phyloP scores from a whole-genome alignment of 306 rosid genomes.

The Vigna nakashimae region DNA sequence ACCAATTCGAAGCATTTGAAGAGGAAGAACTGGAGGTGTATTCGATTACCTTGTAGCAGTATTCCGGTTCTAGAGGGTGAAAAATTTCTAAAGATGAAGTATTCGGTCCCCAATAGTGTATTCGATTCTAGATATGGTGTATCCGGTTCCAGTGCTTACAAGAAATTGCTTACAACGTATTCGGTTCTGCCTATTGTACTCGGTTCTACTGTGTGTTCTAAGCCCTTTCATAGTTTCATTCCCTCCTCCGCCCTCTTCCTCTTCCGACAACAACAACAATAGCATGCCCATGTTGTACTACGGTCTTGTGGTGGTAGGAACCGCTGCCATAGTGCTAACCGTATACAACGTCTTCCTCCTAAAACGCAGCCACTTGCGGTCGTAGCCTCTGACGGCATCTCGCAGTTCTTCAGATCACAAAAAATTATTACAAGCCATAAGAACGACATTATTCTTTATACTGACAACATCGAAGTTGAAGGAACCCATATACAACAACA shows the following conservation, averaged over 20 bases:
- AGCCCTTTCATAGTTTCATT: conserved; percentile 39
- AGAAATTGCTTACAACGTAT: too few species aligned
- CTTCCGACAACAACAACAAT: conserved; percentile 40
- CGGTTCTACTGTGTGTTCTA: neutral
- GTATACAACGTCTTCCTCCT: conserved; percentile 77
- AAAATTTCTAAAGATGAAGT: too few species aligned
- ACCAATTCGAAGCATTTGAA: too few species aligned
- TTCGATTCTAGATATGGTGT: too few species aligned
- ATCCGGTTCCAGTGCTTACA: too few species aligned
- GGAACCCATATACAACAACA: conserved; percentile 90
- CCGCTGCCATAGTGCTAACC: conserved; percentile 60
- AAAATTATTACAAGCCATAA: conserved; percentile 29
- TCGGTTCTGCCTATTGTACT: too few species aligned
- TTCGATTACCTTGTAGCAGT: too few species aligned
- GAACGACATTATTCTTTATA: conserved; percentile 65
- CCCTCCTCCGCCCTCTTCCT: conserved; percentile 40
- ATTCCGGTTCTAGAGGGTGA: too few species aligned
- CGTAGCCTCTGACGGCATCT: neutral
- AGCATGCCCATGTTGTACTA: conserved; percentile 73
- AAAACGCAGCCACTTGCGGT: conserved; percentile 47
- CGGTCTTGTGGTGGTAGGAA: conserved; percentile 70
- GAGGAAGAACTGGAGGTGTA: too few species aligned
- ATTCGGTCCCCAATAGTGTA: too few species aligned
- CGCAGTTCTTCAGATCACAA: too few species aligned
- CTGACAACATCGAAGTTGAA: conserved; percentile 72